A percentile compares a stretch with the other conserved stretches of the same genome.
phyloP scores from a whole-genome alignment of 371 early-diverging fungal species.

The Choanephora cucurbitarum region DNA sequence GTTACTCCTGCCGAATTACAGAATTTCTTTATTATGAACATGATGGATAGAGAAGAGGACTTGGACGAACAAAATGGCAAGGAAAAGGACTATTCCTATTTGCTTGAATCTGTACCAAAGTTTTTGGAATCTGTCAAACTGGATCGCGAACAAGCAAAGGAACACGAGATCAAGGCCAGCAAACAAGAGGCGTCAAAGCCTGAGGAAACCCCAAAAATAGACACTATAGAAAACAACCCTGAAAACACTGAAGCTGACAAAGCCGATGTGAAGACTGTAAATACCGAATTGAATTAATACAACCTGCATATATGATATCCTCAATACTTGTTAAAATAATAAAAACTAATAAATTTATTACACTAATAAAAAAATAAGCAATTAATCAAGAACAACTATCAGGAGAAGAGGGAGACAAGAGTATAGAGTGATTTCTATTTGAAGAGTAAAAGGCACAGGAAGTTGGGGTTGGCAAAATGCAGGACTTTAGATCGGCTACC shows the following conservation, averaged over 20 bases:
- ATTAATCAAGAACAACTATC: neutral
- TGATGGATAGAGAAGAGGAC: constrained; percentile 21
- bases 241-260: no score
- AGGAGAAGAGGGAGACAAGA: neutral
- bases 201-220: neutral
- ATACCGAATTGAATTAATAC: no score
- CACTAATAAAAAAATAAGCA: neutral
- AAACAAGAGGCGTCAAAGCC: neutral
- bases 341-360: neutral
- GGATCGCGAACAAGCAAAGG: constrained; percentile 28
- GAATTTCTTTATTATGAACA: constrained; percentile 38
- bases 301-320: no score
- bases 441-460: neutral
- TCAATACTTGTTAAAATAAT: no score
- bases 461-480: neutral
- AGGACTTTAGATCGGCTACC: neutral
- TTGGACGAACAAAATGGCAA: neutral
- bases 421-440: neutral
- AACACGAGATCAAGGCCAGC: constrained; percentile 7
- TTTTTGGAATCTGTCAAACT: constrained; percentile 23
- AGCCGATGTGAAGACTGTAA: no score
- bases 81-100: constrained; percentile 9
- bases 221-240: no score
- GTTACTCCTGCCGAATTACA: constrained; percentile 56
- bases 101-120: constrained; percentile 23